Evolutionary conservation across 805 yeast species (phyloP).

Genomic region (Tetrapisispora fleetii): DNA sequence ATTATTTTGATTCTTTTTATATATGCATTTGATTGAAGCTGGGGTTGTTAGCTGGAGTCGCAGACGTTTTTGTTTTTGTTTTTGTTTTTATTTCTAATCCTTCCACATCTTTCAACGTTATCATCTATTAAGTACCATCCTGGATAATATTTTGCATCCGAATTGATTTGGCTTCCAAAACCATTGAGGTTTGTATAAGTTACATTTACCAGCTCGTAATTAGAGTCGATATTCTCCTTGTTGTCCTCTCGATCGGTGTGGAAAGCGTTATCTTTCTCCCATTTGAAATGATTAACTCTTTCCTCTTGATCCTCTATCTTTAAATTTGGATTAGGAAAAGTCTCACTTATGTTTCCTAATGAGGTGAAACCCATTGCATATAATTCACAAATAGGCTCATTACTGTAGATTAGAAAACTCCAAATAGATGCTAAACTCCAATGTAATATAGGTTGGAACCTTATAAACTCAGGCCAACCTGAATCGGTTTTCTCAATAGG

Average conservation of each 20-base stretch:
- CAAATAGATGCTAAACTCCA: constrained; percentile 83
- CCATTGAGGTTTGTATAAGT: constrained; percentile 7
- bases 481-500: constrained; percentile 71
- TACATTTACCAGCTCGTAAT: constrained; percentile 3
- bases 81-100: constrained; percentile 8
- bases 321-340: constrained; percentile 62
- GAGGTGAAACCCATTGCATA: constrained; percentile 86
- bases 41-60: no score
- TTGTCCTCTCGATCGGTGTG: not conserved
- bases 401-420: constrained; percentile 57
- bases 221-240: not conserved
- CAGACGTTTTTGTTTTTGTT: no score
- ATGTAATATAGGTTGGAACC: constrained; percentile 81
- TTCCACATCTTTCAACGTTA: constrained; percentile 26
- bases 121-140: constrained; percentile 29
- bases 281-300: constrained; percentile 11
- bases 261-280: constrained; percentile 21
- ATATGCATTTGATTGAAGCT: not conserved
- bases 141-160: constrained; percentile 13
- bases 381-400: constrained; percentile 60
- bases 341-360: constrained; percentile 67
- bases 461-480: constrained; percentile 80
- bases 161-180: constrained; percentile 2
- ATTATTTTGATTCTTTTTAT: not conserved
- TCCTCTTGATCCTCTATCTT: constrained; percentile 7